Evolutionary conservation across 495 filamentous ascomycete species (phyloP).

Genomic region (Parmelia sp.): DNA sequence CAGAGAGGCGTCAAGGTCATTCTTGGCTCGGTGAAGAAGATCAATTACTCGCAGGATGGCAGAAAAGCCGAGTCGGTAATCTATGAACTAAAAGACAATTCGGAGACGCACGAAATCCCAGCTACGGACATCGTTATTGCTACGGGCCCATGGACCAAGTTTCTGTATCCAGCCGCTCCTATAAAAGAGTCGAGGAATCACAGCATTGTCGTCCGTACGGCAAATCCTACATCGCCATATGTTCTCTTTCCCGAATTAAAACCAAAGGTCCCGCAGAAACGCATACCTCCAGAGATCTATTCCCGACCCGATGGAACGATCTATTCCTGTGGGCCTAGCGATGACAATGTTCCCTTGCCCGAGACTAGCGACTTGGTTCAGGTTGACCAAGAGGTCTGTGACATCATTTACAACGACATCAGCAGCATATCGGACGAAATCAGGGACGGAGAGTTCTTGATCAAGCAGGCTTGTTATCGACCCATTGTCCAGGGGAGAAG

Average conservation of each 20-base stretch:
- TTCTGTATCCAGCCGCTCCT: not conserved
- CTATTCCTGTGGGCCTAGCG: conserved; percentile 9
- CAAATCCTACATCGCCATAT: conserved; percentile 2
- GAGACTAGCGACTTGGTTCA: not conserved
- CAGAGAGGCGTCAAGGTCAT: conserved; percentile 11
- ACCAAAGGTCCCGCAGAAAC: conserved; percentile 8
- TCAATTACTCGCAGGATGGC: not conserved
- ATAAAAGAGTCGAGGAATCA: conserved; percentile 13
- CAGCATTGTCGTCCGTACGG: conserved; percentile 7
- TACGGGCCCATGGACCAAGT: not conserved
- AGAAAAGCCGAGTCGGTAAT: not conserved
- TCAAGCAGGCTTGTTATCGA: conserved; percentile 2
- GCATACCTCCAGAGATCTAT: conserved; percentile 12
- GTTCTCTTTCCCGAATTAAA: conserved; percentile 5
- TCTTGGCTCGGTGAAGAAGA: not conserved
- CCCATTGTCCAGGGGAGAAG: not conserved
- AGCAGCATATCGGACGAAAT: not conserved
- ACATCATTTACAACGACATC: not conserved
- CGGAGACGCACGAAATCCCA: not conserved
- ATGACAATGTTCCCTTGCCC: not conserved
- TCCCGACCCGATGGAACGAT: conserved; percentile 9
- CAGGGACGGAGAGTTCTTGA: not conserved
- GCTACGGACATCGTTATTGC: not conserved
- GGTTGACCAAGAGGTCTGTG: not conserved
- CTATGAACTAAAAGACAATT: not conserved